Conservation (phyloP, 768 basidiomycete genomes). For the Russula emetica region DNA sequence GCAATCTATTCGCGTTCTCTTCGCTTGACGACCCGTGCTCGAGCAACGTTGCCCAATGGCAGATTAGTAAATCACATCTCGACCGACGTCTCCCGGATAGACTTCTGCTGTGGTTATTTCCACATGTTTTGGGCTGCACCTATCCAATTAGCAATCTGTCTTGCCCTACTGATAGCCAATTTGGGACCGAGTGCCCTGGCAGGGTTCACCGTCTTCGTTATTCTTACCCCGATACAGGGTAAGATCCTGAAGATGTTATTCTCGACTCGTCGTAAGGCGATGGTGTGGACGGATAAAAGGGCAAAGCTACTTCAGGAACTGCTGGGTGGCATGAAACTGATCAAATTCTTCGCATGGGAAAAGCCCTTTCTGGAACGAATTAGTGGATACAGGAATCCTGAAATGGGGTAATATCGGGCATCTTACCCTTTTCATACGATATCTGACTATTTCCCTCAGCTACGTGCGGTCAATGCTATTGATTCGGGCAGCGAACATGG, state of each 20-base stretch:
- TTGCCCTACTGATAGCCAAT: conserved; percentile 67
- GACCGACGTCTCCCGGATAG: conserved; percentile 86
- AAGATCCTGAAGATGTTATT: conserved; percentile 71
- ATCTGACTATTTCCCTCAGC: conserved; percentile 33
- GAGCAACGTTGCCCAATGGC: conserved; percentile 79
- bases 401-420: conserved; percentile 47
- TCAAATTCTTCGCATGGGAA: conserved; percentile 93
- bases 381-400: conserved; percentile 60
- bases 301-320: conserved; percentile 88
- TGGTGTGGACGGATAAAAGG: conserved; percentile 88
- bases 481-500: conserved; percentile 61
- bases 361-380: conserved; percentile 73
- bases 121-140: conserved; percentile 77
- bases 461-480: conserved; percentile 65
- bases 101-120: conserved; percentile 78
- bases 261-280: conserved; percentile 60
- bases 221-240: conserved; percentile 71
- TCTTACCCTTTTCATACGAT: neutral
- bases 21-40: conserved; percentile 69
- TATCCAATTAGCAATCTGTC: conserved; percentile 73
- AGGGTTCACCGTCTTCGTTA: conserved; percentile 58
- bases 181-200: conserved; percentile 59
- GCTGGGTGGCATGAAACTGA: conserved; percentile 82
- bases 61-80: conserved; percentile 93
- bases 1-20: conserved; percentile 80